phyloP scores from a whole-genome alignment of 2,329 filamentous ascomycete genomes.

The Fusarium sp. region DNA sequence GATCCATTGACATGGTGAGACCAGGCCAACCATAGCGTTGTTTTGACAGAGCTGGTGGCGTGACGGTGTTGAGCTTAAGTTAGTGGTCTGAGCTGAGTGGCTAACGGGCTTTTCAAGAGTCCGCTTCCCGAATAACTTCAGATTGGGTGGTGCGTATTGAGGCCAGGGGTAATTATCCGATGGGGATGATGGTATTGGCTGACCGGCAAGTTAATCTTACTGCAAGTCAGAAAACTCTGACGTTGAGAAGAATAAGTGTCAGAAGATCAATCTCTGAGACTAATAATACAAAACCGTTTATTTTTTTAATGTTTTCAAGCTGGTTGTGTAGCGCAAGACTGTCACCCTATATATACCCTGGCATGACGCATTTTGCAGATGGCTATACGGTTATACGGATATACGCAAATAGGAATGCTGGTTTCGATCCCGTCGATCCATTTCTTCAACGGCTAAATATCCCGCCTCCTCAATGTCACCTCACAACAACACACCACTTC shows the following conservation, averaged over 20 bases:
- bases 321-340: neutral
- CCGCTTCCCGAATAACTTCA: slow-evolving; percentile 16
- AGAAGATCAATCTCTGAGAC: too few relatives aligned
- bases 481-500: slow-evolving; percentile 12
- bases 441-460: neutral
- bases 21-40: slow-evolving; percentile 11
- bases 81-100: neutral
- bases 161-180: neutral
- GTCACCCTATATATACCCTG: neutral
- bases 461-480: slow-evolving; percentile 3
- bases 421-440: neutral
- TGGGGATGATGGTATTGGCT: neutral
- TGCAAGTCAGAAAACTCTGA: neutral
- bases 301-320: too few relatives aligned
- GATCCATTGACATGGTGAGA: slow-evolving; percentile 10
- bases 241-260: too few relatives aligned
- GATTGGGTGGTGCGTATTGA: neutral
- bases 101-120: neutral
- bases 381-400: neutral
- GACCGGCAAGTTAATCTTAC: neutral
- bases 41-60: neutral
- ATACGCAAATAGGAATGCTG: neutral
- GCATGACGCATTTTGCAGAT: neutral
- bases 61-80: slow-evolving; percentile 16
- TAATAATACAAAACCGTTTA: too few relatives aligned